Evolutionary conservation across 805 yeast genomes (phyloP), one percentile per base, ranked within the genome.

Genomic region (Myxozyma lipomycoides): DNA sequence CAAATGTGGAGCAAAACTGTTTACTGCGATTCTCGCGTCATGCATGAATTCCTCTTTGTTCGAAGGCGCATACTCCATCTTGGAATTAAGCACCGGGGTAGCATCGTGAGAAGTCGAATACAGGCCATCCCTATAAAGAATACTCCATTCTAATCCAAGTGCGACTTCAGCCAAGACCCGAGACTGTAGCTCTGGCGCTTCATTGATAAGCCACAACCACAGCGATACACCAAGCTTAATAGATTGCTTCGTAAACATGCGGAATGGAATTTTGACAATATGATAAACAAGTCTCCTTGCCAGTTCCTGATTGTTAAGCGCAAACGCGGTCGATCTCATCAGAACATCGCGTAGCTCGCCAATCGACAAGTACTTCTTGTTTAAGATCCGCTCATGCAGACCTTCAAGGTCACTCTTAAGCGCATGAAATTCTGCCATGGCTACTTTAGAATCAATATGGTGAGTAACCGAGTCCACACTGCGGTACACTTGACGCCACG

Each of bases 61-160:
- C 41, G 95, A 82, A 9, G 98, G 97, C 1, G 89, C 71, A 61
- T 93, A 93, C 56, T 86, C 93, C 98, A 93, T 93, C 45, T 73
- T 75, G 56, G 78, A 73, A 83, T 48, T 83, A 86, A 22, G 91
- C 83, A 48, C 74, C 70, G 46, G 48, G 0, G 61, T 62, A 4
- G 79, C 64, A 64, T 55, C 59, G 36, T 55, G 56, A 6, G 47
- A 38, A 15, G 32, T 44, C 4, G 83, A 77, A 65, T 78, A 90
- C 9, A 91, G 65, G 2, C 98, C 97, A 37, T 70, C 70, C 24
- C 70, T 70, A 26, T 73, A 69, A 32, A 77, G 74, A 40, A 88
- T 78, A 1, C 91, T 77, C 35, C 70, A 68, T 65, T 82, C 86
- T 85, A 95, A 86, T 48, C 77, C 75, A 40, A 74, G 72, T 24